Evolutionary conservation across 208 protist genomes (phyloP).

Genomic region (Leishmania lainsoni): DNA sequence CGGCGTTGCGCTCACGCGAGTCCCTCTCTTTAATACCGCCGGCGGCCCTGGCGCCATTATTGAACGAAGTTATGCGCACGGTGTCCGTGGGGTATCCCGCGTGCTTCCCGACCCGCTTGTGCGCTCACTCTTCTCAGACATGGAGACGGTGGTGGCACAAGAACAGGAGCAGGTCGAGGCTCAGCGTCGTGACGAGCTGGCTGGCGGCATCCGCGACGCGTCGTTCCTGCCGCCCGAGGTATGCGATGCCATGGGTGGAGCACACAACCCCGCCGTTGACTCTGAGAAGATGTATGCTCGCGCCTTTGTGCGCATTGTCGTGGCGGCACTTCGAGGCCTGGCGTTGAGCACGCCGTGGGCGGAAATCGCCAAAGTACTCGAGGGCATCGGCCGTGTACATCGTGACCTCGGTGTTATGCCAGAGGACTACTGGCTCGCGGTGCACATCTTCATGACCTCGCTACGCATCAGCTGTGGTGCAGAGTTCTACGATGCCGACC

Average conservation of each 20-base stretch:
- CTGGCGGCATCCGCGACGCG: neutral
- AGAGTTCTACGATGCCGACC: constrained; percentile 53
- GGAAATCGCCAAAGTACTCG: constrained; percentile 50
- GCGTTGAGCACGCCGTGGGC: constrained; percentile 46
- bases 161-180: constrained; percentile 17
- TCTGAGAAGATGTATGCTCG: constrained; percentile 66
- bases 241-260: constrained; percentile 21
- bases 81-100: constrained; percentile 59
- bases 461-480: constrained; percentile 61
- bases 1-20: constrained; percentile 30
- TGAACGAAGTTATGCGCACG: constrained; percentile 84
- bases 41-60: constrained; percentile 65
- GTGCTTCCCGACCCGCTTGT: constrained; percentile 67
- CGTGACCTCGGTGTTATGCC: constrained; percentile 51
- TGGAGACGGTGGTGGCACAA: constrained; percentile 23
- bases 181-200: neutral
- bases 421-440: constrained; percentile 81
- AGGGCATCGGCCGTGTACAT: constrained; percentile 60
- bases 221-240: constrained; percentile 23
- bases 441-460: constrained; percentile 69
- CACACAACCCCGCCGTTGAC: constrained; percentile 15
- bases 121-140: constrained; percentile 74
- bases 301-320: constrained; percentile 78
- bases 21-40: constrained; percentile 57
- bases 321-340: constrained; percentile 64